Evolutionary conservation across 495 filamentous ascomycete species (phyloP), one percentile per base, ranked within the genome.

Genomic region (Tuber melanosporum): DNA sequence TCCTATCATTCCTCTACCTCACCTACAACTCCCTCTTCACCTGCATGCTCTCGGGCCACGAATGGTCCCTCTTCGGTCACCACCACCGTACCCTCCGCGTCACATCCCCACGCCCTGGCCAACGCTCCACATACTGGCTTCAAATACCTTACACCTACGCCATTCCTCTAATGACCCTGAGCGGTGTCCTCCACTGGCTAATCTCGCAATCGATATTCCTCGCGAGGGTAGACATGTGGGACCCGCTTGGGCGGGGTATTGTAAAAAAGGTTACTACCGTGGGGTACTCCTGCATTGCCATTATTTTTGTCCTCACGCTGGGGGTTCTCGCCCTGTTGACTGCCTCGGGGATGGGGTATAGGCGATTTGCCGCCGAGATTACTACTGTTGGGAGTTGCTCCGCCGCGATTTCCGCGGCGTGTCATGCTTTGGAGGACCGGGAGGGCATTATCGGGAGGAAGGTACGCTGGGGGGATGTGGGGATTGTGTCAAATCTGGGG

Each of bases 1-100:
- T 87, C 1, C 74, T 89, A 19, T 85, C 85, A 0, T 74, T 87
- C 2, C 71, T 85, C n/a, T 89, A 89, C 75, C 79, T 85, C 12
- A 36, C 57, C 4, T 85, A 84, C 81, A 85, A 87, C 79, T 73
- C 81, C 49, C 71, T 86, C 15, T 47, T 47, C 45, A 47, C 45
- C 45, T 47, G 45, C 15, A 47, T 47, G 45, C 45, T 47, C 15
- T 47, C 17, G 14, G 45, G 45, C 15, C 45, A 47, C 45, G 45
- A 47, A 47, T 47, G 45, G 45, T 47, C 45, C 45, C 45, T 47
- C 1, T 47, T 47, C 17, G 6, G 45, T 47, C 45, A 47, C 17
- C 45, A 47, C 15, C 17, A 47, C 45, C 45, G 45, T 1, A 47
- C 45, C 45, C 45, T 47, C 17, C 45, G 45, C 4, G 7, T 74